Conservation (phyloP, 1,284 basidiomycete species). For the Malassezia furfur region DNA sequence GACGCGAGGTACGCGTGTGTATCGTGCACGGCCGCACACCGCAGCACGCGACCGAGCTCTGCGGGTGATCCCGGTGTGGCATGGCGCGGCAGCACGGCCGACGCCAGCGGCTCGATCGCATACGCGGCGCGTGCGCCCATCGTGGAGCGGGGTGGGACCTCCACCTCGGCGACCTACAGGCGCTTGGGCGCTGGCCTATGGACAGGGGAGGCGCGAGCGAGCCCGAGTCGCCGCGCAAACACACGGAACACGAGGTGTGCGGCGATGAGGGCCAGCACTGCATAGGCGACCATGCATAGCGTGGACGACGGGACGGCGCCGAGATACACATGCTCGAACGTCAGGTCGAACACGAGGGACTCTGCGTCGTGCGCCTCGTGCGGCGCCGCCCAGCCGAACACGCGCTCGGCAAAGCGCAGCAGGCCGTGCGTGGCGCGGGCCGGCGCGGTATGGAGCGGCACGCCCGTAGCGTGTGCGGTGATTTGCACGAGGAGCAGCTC, state of each 20-base stretch:
- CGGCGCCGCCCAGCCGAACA: constrained; percentile 2
- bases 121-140: constrained; percentile 2
- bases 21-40: background rate
- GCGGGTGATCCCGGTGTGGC: constrained; percentile 1
- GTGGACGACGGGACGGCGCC: constrained; percentile 8
- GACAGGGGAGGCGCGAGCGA: background rate
- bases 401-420: background rate
- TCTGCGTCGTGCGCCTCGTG: background rate
- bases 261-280: background rate
- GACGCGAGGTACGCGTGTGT: constrained; percentile 3
- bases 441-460: background rate
- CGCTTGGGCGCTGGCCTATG: too few relatives aligned
- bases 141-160: background rate
- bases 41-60: constrained; percentile 3
- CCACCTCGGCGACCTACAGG: background rate
- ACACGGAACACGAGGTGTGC: background rate
- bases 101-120: background rate
- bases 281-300: background rate
- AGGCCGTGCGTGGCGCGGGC: background rate
- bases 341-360: constrained; percentile 4
- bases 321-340: constrained; percentile 15
- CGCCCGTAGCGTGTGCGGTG: background rate
- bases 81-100: background rate
- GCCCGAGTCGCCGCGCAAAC: background rate
- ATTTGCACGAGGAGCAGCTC: constrained; percentile 3